Conservation (phyloP, 768 basidiomycete genomes). For the Trametes coccinea region DNA sequence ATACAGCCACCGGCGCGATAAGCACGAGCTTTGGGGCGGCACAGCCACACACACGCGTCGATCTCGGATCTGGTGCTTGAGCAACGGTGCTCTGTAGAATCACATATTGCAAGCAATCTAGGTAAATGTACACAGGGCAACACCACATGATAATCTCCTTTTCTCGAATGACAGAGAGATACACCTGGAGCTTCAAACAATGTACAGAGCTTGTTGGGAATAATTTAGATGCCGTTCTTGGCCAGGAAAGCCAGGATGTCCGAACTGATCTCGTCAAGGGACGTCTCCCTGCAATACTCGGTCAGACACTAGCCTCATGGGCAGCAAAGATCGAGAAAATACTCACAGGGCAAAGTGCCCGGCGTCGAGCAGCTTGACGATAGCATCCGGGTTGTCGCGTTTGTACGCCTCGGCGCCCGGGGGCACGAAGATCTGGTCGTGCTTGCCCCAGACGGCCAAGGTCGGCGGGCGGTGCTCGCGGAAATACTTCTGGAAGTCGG, state of each 20-base stretch:
- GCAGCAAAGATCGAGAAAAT: too few species aligned
- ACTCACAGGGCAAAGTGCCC: conserved; percentile 46
- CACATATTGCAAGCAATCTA: too few species aligned
- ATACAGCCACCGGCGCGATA: too few species aligned
- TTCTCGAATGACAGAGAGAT: too few species aligned
- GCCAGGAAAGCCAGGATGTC: conserved; percentile 36
- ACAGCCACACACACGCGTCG: too few species aligned
- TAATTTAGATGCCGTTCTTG: conserved; percentile 15
- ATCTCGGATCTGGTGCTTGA: too few species aligned
- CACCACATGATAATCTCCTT: too few species aligned
- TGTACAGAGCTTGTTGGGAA: too few species aligned
- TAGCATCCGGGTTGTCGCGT: conserved; percentile 37
- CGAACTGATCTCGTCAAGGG: conserved; percentile 38
- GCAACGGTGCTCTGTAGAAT: too few species aligned
- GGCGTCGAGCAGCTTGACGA: conserved; percentile 43
- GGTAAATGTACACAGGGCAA: too few species aligned
- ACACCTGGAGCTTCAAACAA: too few species aligned
- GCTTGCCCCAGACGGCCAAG: conserved; percentile 50
- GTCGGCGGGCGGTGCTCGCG: conserved; percentile 40
- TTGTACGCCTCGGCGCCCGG: conserved; percentile 48
- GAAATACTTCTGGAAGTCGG: conserved; percentile 47
- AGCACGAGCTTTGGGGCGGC: too few species aligned
- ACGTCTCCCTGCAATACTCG: conserved; percentile 18
- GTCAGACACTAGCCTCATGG: not conserved
- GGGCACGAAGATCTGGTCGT: conserved; percentile 45